Conservation (phyloP, 345 rosid genomes). For the Cardamine chenopodiifolia region DNA sequence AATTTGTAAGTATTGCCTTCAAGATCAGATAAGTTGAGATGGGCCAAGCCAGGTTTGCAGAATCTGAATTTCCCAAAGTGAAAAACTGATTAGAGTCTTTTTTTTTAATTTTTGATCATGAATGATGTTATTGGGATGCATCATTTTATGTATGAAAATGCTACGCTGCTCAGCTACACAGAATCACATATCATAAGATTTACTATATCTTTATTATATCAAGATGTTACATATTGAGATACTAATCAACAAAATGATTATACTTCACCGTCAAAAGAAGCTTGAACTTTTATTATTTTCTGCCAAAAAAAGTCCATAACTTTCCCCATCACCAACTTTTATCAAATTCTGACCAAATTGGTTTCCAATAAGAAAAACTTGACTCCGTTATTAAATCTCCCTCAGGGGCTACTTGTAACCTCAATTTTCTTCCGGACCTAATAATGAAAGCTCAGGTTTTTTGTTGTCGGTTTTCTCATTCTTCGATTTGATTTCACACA, state of each 20-base stretch:
- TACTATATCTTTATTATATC: not conserved
- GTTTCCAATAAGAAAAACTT: not conserved
- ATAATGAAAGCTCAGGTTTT: not conserved
- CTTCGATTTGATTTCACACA: slow-evolving; percentile 1
- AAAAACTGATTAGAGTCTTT: not conserved
- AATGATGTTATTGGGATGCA: no score
- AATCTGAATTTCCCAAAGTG: not conserved
- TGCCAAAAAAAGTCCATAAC: not conserved
- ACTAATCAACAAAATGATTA: not conserved
- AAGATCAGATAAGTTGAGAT: not conserved
- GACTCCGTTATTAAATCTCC: not conserved
- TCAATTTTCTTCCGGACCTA: not conserved
- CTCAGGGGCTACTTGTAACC: not conserved
- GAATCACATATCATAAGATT: not conserved
- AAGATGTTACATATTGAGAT: not conserved
- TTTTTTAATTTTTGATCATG: not conserved
- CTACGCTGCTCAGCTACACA: not conserved
- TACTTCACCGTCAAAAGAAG: not conserved
- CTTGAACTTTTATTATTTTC: not conserved
- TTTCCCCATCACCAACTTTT: slow-evolving; percentile 3
- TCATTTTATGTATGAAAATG: not conserved
- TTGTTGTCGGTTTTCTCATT: not conserved
- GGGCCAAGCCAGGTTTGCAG: not conserved
- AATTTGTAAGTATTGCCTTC: not conserved
- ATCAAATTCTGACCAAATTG: not conserved